Base-by-base conservation (phyloP, 208 protist genomes). In the Crithidia sp. region DNA sequence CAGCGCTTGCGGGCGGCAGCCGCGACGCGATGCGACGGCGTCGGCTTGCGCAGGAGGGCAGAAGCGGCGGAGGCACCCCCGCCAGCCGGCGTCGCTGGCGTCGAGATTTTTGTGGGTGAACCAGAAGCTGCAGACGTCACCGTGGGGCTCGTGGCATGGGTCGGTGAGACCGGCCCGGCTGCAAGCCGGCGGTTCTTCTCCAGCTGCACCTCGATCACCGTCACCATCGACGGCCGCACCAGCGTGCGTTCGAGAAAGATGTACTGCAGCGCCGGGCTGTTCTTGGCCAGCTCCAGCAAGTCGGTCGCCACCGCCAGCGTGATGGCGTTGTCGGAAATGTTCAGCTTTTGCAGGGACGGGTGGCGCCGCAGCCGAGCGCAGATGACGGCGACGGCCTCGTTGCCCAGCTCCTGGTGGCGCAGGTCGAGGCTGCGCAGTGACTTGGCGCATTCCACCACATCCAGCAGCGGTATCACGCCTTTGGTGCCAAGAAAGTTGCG, bases 401-500 rank as follows among this genome's bases (percentile, higher is more conserved):
- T 79, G 63, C 81, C 70, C 13, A 97, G 73, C 53, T 91, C 53
- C 67, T 96, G 91, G 17, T 76, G 74, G 13, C 82, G 75, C 14
- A 97, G 55, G 56, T 91, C 76, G 3, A 97, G 40, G 40, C 50
- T 69, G 53, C 55, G 75, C 10, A 97, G 67, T 37, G 81, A 54
- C 47, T n/a, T 79, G 19, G 79, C 86, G 40, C 85, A 80, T 19
- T 83, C 78, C 8, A 97, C 76, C 19, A 96, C 85, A 17, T 96
- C 91, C 28, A 95, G 56, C 7, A 97, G 68, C 4, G 92, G 83
- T 12, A 94, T 65, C 10, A 97, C 61, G 3, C 92, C 92, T 61
- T 90, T 92, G 37, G 83, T 84, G 19, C 92, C 94, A 0, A 97
- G 17, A 72, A 95, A 96, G 79, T 97, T 97, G 19, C 83, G 88